These are phyloP conservation scores for Lablab purpureus DNA, from an alignment of 306 rosid species.

Conservation along the genomic window DNA sequence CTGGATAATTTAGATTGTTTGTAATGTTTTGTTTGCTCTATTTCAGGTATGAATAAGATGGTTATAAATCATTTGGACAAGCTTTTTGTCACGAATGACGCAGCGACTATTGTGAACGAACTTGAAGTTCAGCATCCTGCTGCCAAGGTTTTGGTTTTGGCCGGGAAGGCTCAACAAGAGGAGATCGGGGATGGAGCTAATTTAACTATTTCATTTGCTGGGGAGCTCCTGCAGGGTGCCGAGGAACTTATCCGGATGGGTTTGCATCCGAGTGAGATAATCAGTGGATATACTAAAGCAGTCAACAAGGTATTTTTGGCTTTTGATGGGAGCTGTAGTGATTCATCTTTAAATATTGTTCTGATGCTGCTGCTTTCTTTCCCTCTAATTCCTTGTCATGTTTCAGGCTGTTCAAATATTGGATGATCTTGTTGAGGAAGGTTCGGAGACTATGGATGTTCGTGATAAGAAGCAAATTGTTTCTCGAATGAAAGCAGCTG, in stretches of 20 bases:
- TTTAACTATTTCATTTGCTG: slow-evolving; percentile 88
- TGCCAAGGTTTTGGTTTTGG: slow-evolving; percentile 94
- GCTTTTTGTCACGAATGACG: slow-evolving; percentile 92
- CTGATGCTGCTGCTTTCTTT: neutral
- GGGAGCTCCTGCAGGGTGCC: slow-evolving; percentile 86
- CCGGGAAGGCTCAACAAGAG: slow-evolving; percentile 89
- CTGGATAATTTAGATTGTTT: slow-evolving; percentile 23
- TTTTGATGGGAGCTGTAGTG: slow-evolving; percentile 1
- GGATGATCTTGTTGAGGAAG: slow-evolving; percentile 76
- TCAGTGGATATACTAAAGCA: slow-evolving; percentile 89
- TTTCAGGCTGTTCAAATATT: slow-evolving; percentile 72
- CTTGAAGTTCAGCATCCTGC: slow-evolving; percentile 99
- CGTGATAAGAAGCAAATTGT: slow-evolving; percentile 85
- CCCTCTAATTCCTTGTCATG: neutral
- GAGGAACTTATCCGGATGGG: slow-evolving; percentile 98
- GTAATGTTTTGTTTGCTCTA: neutral
- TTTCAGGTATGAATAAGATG: slow-evolving; percentile 94
- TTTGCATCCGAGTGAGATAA: slow-evolving; percentile 91
- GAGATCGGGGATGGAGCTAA: slow-evolving; percentile 98
- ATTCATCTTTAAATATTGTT: neutral
- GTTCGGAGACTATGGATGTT: slow-evolving; percentile 92
- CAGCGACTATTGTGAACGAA: slow-evolving; percentile 84
- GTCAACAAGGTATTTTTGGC: slow-evolving; percentile 71
- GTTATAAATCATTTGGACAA: slow-evolving; percentile 96
- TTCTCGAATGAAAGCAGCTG: slow-evolving; percentile 84